Evolutionary conservation across 352 stramenopile species (phyloP).

Genomic region (Phytopythium vexans): DNA sequence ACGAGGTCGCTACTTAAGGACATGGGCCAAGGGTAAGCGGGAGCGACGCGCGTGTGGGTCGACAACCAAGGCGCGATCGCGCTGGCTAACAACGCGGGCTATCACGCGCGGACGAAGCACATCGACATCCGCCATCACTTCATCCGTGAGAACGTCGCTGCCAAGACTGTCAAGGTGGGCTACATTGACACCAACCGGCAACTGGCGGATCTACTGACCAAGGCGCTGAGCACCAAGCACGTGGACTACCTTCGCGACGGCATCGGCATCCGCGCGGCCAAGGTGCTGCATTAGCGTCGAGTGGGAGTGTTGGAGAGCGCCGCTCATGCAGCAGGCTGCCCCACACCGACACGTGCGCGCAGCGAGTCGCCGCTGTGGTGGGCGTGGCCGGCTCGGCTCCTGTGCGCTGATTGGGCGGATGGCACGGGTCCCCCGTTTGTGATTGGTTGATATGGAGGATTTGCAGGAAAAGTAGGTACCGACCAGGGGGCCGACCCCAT

Average conservation of each 20-base stretch:
- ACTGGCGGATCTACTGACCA: slow-evolving; percentile 20
- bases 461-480: too few relatives aligned
- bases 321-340: too few relatives aligned
- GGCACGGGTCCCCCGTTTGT: too few relatives aligned
- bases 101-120: slow-evolving; percentile 16
- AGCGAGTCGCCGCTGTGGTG: too few relatives aligned
- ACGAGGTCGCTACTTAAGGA: slow-evolving; percentile 7
- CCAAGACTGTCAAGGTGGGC: slow-evolving; percentile 6
- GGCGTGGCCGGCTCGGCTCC: too few relatives aligned
- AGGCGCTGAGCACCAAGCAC: slow-evolving; percentile 7
- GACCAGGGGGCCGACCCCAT: too few relatives aligned
- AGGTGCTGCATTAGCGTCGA: background rate
- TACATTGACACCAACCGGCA: slow-evolving; percentile 14
- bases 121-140: slow-evolving; percentile 22
- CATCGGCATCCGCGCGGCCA: background rate
- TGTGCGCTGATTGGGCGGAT: too few relatives aligned
- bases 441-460: too few relatives aligned
- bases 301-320: too few relatives aligned
- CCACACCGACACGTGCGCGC: too few relatives aligned
- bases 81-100: slow-evolving; percentile 4
- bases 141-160: slow-evolving; percentile 13
- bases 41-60: slow-evolving; percentile 4
- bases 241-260: background rate
- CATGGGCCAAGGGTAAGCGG: slow-evolving; percentile 2
- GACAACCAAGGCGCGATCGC: slow-evolving; percentile 21